Conservation (phyloP, 2,329 filamentous ascomycete genomes). For the Fusarium ambrosium region DNA sequence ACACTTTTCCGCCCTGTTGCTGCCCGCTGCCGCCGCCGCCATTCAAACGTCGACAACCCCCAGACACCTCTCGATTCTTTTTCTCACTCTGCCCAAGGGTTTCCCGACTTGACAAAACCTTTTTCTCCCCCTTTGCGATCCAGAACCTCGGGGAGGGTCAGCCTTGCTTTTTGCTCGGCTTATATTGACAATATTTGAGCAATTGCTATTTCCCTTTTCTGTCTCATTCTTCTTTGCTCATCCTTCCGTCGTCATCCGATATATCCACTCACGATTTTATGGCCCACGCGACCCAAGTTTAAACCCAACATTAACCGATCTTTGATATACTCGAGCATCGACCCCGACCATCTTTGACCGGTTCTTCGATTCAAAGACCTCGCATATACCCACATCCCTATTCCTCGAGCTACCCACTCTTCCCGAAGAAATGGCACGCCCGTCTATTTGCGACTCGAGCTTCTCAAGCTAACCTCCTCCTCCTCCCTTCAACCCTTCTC, state of each 20-base stretch:
- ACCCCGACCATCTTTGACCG: background rate
- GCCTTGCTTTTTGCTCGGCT: conserved; percentile 12
- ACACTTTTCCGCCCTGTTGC: conserved; percentile 18
- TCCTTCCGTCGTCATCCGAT: background rate
- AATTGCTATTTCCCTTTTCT: background rate
- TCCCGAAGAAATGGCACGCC: conserved; percentile 41
- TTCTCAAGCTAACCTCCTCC: conserved; percentile 31
- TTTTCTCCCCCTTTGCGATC: conserved; percentile 6
- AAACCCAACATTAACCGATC: background rate
- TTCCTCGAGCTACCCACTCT: conserved; percentile 4
- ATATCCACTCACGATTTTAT: background rate
- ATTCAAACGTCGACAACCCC: conserved; percentile 1
- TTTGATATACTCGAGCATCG: background rate
- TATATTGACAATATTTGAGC: background rate
- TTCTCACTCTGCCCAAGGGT: background rate
- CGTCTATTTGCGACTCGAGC: conserved; percentile 26
- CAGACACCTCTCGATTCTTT: conserved; percentile 8
- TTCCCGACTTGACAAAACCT: background rate
- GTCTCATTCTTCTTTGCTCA: background rate
- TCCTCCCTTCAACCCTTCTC: background rate
- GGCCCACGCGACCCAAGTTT: background rate
- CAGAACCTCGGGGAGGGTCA: conserved; percentile 12
- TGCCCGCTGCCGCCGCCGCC: background rate
- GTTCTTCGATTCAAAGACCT: background rate
- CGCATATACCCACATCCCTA: background rate